Base-by-base conservation (phyloP, 495 filamentous ascomycete species). In the Hypoxylon intermedium region DNA sequence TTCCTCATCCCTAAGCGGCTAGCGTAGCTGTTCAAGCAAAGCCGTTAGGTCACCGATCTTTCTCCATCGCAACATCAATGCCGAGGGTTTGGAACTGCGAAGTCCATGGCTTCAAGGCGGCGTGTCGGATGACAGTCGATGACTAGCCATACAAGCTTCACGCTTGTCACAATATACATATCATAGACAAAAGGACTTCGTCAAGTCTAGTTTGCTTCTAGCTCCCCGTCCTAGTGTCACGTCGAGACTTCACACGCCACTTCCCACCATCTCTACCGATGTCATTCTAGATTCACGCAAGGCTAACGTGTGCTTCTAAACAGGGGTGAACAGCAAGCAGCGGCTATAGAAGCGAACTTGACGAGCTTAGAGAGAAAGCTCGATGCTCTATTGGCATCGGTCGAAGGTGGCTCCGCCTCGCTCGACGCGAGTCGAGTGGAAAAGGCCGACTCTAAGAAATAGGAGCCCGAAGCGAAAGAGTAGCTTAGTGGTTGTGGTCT, bases 291-390 rank as follows among this genome's bases (percentile, higher is more conserved):
- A 56, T 47, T 23, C 40, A 47, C 20, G 38, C 24, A 52, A 31
- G 42, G 56, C 62, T 65, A 65, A 65, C 47, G 2, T 31, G 31
- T 57, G 33, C 18, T 31, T 24, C 33, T 7, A 47, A 50, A 68
- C 51, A 84, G 83, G 68, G 83, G 82, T 56, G 83, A 85, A 56
- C 75, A 77, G 60, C 77, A 82, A 15, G 83, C 83, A 20, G 60
- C 76, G 9, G 75, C 74, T 47, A 70, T 85, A n/a, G 83, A 85
- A 65, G 71, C 77, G n/a, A 76, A 76, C 47, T 65, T 85, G 51
- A 74, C 75, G 6, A 77, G 40, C 28, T 60, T 85, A 16, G 82
- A 85, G 67, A 75, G 63, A 57, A 84, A 79, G 63, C 76, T 85
- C 31, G 82, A 85, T 50, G 76, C 72, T 42, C 55, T 85, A 5